These are phyloP conservation scores for Chloranthus sessilifolius DNA, from an alignment of 164 flowering plant genomes.

Conservation along the genomic window DNA sequence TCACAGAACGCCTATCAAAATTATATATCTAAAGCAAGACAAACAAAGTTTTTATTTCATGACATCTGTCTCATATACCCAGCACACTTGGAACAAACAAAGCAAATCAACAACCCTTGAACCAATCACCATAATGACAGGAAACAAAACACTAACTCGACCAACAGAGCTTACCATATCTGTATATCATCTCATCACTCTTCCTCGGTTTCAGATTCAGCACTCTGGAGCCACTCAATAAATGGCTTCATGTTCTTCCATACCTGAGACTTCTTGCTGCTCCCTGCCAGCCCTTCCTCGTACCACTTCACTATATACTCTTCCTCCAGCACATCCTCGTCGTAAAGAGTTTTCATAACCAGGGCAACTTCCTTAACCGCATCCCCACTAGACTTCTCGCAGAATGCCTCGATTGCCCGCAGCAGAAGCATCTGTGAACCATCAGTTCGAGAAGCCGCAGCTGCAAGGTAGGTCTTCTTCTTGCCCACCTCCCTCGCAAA, in stretches of 20 bases:
- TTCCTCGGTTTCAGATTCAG: slow-evolving; percentile 69
- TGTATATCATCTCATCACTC: too few species aligned
- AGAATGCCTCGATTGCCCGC: slow-evolving; percentile 42
- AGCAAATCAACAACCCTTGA: too few species aligned
- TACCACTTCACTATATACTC: slow-evolving; percentile 54
- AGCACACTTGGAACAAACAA: too few species aligned
- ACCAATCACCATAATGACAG: too few species aligned
- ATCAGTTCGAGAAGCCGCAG: slow-evolving; percentile 37
- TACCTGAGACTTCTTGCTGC: slow-evolving; percentile 29
- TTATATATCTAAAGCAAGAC: too few species aligned
- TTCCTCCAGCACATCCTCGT: slow-evolving; percentile 60
- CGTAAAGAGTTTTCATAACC: slow-evolving; percentile 57
- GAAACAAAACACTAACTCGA: too few species aligned
- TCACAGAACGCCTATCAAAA: too few species aligned
- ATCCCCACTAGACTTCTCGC: slow-evolving; percentile 28
- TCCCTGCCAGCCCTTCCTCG: slow-evolving; percentile 35
- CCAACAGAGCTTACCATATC: too few species aligned
- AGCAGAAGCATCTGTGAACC: slow-evolving; percentile 41
- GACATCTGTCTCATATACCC: too few species aligned
- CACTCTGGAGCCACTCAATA: slow-evolving; percentile 73
- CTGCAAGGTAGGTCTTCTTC: slow-evolving; percentile 37
- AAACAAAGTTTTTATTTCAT: too few species aligned
- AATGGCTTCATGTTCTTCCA: slow-evolving; percentile 69
- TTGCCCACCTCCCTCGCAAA: slow-evolving; percentile 52
- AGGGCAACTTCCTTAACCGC: slow-evolving; percentile 58